Conservation (phyloP, 306 rosid genomes). For the Vachellia pachyceras region DNA sequence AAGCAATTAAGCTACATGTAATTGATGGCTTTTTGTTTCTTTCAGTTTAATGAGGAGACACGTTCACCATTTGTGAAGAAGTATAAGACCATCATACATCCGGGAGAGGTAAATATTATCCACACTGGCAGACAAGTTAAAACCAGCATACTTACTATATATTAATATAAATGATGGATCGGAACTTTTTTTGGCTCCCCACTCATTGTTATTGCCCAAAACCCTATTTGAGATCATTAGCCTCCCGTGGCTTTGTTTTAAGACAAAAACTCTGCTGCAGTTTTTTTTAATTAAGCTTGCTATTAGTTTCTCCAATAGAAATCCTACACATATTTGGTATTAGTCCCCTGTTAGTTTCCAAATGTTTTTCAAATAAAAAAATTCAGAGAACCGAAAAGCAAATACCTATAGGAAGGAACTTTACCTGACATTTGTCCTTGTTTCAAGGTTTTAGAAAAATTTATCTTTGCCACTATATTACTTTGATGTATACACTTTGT, state of each 20-base stretch:
- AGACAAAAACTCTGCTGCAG: neutral
- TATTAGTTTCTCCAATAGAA: neutral
- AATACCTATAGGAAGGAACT: no score
- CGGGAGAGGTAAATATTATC: conserved; percentile 82
- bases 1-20: conserved; percentile 21
- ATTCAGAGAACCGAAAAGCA: neutral
- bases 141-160: neutral
- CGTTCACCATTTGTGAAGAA: conserved; percentile 99
- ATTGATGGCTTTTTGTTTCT: conserved; percentile 7
- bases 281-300: neutral
- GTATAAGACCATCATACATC: conserved; percentile 98
- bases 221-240: conserved; percentile 4
- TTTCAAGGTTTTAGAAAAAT: neutral
- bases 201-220: neutral
- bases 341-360: neutral
- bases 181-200: neutral
- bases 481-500: neutral
- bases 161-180: conserved; percentile 1
- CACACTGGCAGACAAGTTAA: neutral
- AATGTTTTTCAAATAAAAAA: neutral
- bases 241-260: conserved; percentile 19
- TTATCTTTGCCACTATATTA: neutral
- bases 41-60: conserved; percentile 97
- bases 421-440: neutral
- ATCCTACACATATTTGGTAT: neutral